Base-by-base conservation (phyloP, 1,139 yeast species). In the Protomyces inouyei region DNA sequence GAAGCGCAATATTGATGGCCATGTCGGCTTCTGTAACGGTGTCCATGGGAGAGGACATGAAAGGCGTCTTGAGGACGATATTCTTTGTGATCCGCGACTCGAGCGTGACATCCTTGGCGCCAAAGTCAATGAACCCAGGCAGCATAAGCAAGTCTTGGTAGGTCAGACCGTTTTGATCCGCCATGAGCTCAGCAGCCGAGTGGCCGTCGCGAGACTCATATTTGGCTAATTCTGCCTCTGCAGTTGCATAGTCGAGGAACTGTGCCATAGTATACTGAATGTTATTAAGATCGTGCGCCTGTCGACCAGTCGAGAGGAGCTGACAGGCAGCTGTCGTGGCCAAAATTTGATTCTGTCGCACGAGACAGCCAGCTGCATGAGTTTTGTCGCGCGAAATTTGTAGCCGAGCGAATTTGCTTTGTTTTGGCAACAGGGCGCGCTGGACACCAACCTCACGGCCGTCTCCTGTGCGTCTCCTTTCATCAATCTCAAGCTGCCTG, bases 31-130 rank as follows among this genome's bases (percentile, higher is more conserved):
- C 99, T 67, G 99, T 95, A 69, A 93, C 98, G 64, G 98, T 93
- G 79, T 93, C 98, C 99, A 93, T 93, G 72, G 99, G 99, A 73
- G 97, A 90, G 45, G 98, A 92, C 69, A 93, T 93, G 72, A 93
- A 89, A 68, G 99, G 99, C 61, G 97, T 81, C 80, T 88, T 91
- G 78, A 93, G 82, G 66, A 95, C 79, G 80, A 93, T 93, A 74
- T 87, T 88, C 81, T 88, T 91, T 75, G 98, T 91, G 77, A 93
- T 82, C 77, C 83, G 87, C 70, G 96, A 83, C 72, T 91, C 96
- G 74, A 92, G 82, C 65, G 80, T 78, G 67, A 95, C 98, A 43
- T 72, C 79, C 64, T 87, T 82, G 56, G 97, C 84, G 69, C 97
- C 89, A 80, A 91, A 92, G 73, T 85, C 85, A 64, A 60, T 45